Base-by-base conservation (phyloP, 352 stramenopile genomes). In the Phytophthora pseudosyringae region DNA sequence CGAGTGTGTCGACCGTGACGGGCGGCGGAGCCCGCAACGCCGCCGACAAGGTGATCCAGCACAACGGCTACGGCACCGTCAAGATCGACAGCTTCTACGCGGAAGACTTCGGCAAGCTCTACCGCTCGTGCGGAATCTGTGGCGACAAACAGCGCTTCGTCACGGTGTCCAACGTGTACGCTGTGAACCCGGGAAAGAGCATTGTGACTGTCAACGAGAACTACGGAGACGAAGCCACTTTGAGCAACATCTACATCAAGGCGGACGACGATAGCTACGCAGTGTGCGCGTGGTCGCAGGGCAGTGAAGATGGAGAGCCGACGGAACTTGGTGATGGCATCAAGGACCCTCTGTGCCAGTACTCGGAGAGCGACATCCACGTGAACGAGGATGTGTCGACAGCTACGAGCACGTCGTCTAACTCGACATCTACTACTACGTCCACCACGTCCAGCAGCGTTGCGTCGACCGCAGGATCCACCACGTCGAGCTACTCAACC, bases 241-340 rank as follows among this genome's bases (percentile, higher is more conserved):
- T 21, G 21, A 21, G 21, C 21, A 21, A 21, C 21, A 21, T 21
- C 21, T 21, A 21, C 21, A 21, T 79, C 49, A 60, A 48, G 16
- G 38, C 62, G 10, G 59, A 69, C n/a, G 58, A 69, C n/a, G 67
- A 77, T 15, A 10, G 49, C 0, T 67, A 74, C 45, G 33, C 26
- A 3, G 36, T 82, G 2, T 82, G 74, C 18, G 61, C 25, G 0
- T 82, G 71, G 71, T 77, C 68, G 0, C 5, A 76, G 33, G 67
- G 64, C 11, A 71, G 13, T 16, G 61, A 69, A 21, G 45, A 73
- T 28, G 67, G 53, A 4, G 71, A 82, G 41, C 67, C 64, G 6
- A 71, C 55, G 25, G 64, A 78, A 33, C 44, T 82, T 2, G 74
- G 74, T n/a, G 67, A 74, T 8, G 74, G 74, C 6, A 70, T 71